Base-by-base conservation (phyloP, 139 green algal genomes). In the Desmodesmus armatus region DNA sequence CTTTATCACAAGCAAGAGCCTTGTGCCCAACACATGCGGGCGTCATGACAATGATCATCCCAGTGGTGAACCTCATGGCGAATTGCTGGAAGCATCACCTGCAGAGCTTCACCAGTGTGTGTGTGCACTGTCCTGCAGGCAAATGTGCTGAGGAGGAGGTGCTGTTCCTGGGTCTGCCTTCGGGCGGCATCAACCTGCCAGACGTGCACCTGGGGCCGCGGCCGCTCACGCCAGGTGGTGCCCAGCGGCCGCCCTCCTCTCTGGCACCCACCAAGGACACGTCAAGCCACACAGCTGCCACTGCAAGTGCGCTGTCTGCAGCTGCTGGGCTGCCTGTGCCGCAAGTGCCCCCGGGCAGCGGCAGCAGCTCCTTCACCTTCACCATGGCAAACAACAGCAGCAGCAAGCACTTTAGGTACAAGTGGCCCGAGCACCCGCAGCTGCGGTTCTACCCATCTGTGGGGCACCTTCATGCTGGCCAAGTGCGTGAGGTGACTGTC, bases 391-490 rank as follows among this genome's bases (percentile, higher is more conserved):
- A 92, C 87, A 60, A 88, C 77, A 88, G 78, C 25, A 41, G 49
- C 63, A 55, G 33, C 66, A 89, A 85, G 35, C 80, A 87, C 72
- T 96, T 94, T 82, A 88, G 90, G 43, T 95, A 94, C 83, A 88
- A 91, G 63, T 96, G 90, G 89, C 91, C 88, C 11, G 40, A 84
- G 21, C 65, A 87, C 55, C 84, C 87, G 3, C 63, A 89, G 49
- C 75, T 97, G 33, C 87, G 85, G 60, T 93, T 96, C 83, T 84
- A 40, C 0, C 94, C 94, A 3, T 83, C 85, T 13, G 40, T 88
- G 17, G 94, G 93, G 5, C 93, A 96, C 89, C 78, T 97, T 31
- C 89, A 91, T 35, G 87, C 91, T 3, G 91, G 91, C 11, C 31
- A 40, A n/a, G 79, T 37, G 76, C 95, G 94, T 80, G 88, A 91